Conservation (phyloP, 2,329 filamentous ascomycete species). For the Apiospora phragmitis region DNA sequence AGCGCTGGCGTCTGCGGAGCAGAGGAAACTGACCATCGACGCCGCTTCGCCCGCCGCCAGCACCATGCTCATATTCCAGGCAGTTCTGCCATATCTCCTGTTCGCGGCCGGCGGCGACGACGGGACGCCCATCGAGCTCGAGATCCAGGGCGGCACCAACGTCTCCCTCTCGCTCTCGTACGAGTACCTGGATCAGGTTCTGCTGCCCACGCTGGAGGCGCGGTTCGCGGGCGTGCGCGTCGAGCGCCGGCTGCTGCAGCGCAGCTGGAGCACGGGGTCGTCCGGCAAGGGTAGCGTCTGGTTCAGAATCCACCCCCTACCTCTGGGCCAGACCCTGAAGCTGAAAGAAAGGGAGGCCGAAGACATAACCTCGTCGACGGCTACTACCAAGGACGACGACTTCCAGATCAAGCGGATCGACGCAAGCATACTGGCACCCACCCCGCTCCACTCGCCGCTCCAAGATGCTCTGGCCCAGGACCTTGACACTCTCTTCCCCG, state of each 20-base stretch:
- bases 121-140: conserved; percentile 47
- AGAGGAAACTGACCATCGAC: conserved; percentile 49
- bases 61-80: conserved; percentile 59
- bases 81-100: conserved; percentile 58
- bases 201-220: conserved; percentile 54
- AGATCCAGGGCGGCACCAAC: conserved; percentile 61
- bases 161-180: conserved; percentile 57
- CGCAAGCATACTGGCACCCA: conserved; percentile 51
- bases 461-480: conserved; percentile 39
- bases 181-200: conserved; percentile 63
- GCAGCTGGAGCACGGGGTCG: conserved; percentile 54
- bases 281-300: conserved; percentile 42
- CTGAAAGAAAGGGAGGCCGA: conserved; percentile 26
- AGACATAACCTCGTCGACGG: conserved; percentile 10
- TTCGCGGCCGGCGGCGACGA: conserved; percentile 39
- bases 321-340: conserved; percentile 37
- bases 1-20: conserved; percentile 6
- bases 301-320: conserved; percentile 45
- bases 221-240: conserved; percentile 49
- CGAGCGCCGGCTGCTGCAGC: conserved; percentile 42
- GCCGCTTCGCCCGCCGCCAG: conserved; percentile 54
- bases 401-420: conserved; percentile 46
- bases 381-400: conserved; percentile 16
- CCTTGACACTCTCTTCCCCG: conserved; percentile 43
- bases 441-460: conserved; percentile 42